Base-by-base conservation (phyloP, 1,284 basidiomycete species). In the Marasmius fiardii region DNA sequence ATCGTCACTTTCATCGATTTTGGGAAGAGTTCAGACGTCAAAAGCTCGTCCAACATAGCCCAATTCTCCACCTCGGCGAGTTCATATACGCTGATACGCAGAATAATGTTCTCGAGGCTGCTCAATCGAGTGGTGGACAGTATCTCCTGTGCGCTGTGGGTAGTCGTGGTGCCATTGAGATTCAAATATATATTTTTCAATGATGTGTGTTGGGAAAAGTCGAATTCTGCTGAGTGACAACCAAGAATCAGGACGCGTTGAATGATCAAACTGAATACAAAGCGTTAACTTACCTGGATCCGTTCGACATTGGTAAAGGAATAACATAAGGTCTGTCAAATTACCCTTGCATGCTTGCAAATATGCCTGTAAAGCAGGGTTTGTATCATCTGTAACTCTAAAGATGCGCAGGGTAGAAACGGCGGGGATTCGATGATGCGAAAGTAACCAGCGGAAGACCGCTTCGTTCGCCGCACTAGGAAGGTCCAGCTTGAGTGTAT, bases 251-350 rank as follows among this genome's bases (percentile, higher is more conserved):
- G 24, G 18, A 18, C 8, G 18, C 37, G 20, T n/a, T 18, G 34
- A 20, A 12, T 28, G 4, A 10, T 7, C 12, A 23, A 20, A 34
- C 10, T 24, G 23, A 21, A 10, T 16, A 51, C 2, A 34, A 31
- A 10, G 51, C 21, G 43, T 2, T 28, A 6, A 50, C 47, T 45
- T 41, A 51, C 54, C 48, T 33, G 39, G 39, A 35, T 51, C 44
- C 28, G 54, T 55, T 14, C 12, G 33, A 8, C 43, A 28, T 37
- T 55, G 54, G 28, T 55, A 55, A 20, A 52, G 21, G 24, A 55
- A 55, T 41, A 55, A 21, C 54, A 55, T 55, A 18, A 55, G 34
- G 20, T 55, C 54, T 12, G 49, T 33, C 7, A 55, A 34, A 21
- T 18, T 51, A 26, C 51, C 23, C 23, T 44, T 45, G 21, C 54